A percentile compares a stretch with the other conserved stretches of the same genome.
phyloP scores from a whole-genome alignment of 2,329 filamentous ascomycete genomes.

The Falciphora oryzae region DNA sequence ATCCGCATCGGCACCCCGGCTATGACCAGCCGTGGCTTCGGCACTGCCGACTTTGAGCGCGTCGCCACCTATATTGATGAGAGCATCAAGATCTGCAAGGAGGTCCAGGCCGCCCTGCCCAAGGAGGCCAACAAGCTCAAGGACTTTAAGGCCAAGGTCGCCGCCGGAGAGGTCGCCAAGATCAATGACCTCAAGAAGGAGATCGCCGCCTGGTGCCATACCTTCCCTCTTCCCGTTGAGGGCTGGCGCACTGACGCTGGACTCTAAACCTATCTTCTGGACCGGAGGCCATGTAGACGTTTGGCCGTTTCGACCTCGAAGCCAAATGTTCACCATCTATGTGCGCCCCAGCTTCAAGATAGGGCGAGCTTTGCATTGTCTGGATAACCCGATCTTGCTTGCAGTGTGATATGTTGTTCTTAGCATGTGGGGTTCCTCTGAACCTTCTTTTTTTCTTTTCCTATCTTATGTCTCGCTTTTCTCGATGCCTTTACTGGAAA shows the following conservation, averaged over 20 bases:
- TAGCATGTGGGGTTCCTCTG: not conserved
- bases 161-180: conserved; percentile 68
- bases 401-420: not conserved
- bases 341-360: not conserved
- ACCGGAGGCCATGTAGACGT: not conserved
- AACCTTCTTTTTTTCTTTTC: conserved; percentile 11
- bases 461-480: conserved; percentile 12
- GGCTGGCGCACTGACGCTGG: conserved; percentile 59
- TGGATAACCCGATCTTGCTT: not conserved
- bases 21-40: conserved; percentile 95
- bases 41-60: conserved; percentile 83
- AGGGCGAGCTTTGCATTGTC: not conserved
- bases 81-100: conserved; percentile 83
- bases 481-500: conserved; percentile 5
- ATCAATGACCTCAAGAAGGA: conserved; percentile 85
- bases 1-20: conserved; percentile 94
- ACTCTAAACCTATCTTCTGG: conserved; percentile 37
- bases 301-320: not conserved
- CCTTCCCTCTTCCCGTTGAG: conserved; percentile 88
- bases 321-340: not conserved
- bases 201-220: conserved; percentile 78
- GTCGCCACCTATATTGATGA: conserved; percentile 87
- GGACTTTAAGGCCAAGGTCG: conserved; percentile 96
- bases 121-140: conserved; percentile 99
- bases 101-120: conserved; percentile 76